Evolutionary conservation across 169 alveolate species (phyloP), one percentile per base, ranked within the genome.

Genomic region (Plasmodium coatneyi): DNA sequence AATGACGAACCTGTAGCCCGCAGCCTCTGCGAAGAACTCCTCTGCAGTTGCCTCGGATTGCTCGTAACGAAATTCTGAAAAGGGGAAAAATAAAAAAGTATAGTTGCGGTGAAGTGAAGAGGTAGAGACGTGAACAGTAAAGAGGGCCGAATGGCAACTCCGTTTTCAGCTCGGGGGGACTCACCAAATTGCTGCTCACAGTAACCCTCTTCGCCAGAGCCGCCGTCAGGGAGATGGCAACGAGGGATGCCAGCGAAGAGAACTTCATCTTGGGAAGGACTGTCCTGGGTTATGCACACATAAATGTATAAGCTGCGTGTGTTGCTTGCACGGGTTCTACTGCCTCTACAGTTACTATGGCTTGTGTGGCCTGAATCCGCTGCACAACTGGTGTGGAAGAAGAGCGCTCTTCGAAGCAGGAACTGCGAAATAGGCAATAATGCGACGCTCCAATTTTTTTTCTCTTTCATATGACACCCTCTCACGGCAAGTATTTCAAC

Each of bases 1-100:
- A 60, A 32, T 60, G 36, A n/a, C 74, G 74, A 60, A 84, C 92
- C 92, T 74, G 84, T 84, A 34, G 92, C 92, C 66, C 84, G 52
- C 66, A 84, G 80, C 16, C 84, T 84, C 36, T 71, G 81, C 43
- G 86, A 52, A n/a, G 89, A 81, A 32, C 54, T 72, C 54, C 80
- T 54, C 46, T 84, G 81, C 5, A 84, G 71, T 41, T 84, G 92
- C 32, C 60, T 84, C 56, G 92, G 92, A n/a, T 32, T 76, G 60
- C 43, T 76, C 56, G 43, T 84, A 22, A 84, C 80, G 60, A 84
- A 84, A 46, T 84, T 84, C 92, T 84, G 39, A 34, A 81, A 71
- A 30, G 36, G 46, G n/a, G 16, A 84, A 19, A 22, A 10, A 60
- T 5, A 36, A 34, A 3, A 22, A 30, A 82, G 22, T 34, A 0